Conservation (phyloP, 495 filamentous ascomycete genomes). For the Penicillium alfredii region DNA sequence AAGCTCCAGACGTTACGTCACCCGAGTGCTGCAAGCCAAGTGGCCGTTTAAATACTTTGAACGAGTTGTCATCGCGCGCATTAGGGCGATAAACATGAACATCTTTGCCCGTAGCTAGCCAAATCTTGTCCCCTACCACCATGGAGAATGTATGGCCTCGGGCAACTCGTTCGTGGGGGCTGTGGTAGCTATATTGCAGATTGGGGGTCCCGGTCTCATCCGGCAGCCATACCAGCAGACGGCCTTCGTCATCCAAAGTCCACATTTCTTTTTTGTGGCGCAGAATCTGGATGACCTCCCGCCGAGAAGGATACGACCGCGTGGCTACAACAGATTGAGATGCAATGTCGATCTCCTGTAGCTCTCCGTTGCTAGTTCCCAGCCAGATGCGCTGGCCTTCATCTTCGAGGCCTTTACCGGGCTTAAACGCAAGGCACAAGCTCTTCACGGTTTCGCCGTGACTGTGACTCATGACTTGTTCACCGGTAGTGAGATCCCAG, state of each 20-base stretch:
- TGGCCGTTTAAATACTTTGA: conserved; percentile 66
- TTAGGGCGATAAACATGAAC: conserved; percentile 76
- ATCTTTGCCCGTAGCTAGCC: conserved; percentile 85
- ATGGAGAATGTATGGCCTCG: conserved; percentile 86
- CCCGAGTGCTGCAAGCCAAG: conserved; percentile 62
- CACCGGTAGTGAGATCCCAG: conserved; percentile 79
- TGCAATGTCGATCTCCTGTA: conserved; percentile 78
- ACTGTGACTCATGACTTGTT: conserved; percentile 69
- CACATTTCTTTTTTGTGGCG: conserved; percentile 86
- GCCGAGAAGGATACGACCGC: conserved; percentile 67
- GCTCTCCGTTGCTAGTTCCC: conserved; percentile 77
- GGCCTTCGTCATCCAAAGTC: conserved; percentile 88
- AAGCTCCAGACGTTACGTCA: conserved; percentile 81
- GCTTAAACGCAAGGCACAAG: conserved; percentile 79
- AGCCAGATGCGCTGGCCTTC: conserved; percentile 88
- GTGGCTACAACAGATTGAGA: conserved; percentile 59
- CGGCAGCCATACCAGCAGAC: conserved; percentile 79
- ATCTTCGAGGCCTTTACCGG: conserved; percentile 61
- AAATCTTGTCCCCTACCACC: conserved; percentile 69
- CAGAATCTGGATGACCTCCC: conserved; percentile 81
- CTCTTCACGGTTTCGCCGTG: conserved; percentile 75
- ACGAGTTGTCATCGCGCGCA: conserved; percentile 58
- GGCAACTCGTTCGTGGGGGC: conserved; percentile 63
- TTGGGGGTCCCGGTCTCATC: conserved; percentile 70
- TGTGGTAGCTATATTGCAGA: conserved; percentile 54